A percentile compares a stretch with the other conserved stretches of the same genome.
Evolutionary conservation across 2,329 filamentous ascomycete species (phyloP).

Genomic region (Ophiostoma angusticollis): DNA sequence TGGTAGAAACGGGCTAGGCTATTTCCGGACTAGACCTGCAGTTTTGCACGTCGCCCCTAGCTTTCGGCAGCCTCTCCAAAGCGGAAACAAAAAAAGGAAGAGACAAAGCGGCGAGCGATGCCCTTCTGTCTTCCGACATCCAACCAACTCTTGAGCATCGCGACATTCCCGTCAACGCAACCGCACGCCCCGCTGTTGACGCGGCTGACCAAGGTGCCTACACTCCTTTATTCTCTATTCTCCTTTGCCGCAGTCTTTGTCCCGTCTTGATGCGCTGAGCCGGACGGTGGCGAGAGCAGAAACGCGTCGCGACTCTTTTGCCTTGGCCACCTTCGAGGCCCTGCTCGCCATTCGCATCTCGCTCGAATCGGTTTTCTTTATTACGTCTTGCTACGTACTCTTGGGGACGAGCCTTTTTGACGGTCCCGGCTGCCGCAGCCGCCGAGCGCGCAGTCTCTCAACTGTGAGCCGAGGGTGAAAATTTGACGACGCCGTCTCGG

Average conservation of each 20-base stretch:
- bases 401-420: too few relatives aligned
- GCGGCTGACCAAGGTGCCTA: neutral
- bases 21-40: slow-evolving; percentile 3
- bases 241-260: neutral
- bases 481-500: too few relatives aligned
- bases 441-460: too few relatives aligned
- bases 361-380: too few relatives aligned
- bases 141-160: neutral
- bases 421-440: too few relatives aligned
- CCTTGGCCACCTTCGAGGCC: slow-evolving; percentile 4
- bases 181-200: neutral
- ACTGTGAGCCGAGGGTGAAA: too few relatives aligned
- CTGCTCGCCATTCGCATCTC: neutral
- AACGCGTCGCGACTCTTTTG: slow-evolving; percentile 12
- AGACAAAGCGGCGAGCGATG: slow-evolving; percentile 4
- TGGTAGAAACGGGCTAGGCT: neutral
- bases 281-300: slow-evolving; percentile 7
- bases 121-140: slow-evolving; percentile 3
- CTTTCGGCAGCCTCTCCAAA: slow-evolving; percentile 8
- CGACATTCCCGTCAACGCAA: neutral
- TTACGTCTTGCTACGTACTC: too few relatives aligned
- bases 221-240: neutral
- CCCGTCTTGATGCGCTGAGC: slow-evolving; percentile 12
- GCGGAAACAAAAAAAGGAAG: slow-evolving; percentile 5
- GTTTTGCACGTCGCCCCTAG: slow-evolving; percentile 8